Evolutionary conservation across 1,284 basidiomycete genomes (phyloP), one percentile per base, ranked within the genome.

Genomic region (Ustilago lituana): DNA sequence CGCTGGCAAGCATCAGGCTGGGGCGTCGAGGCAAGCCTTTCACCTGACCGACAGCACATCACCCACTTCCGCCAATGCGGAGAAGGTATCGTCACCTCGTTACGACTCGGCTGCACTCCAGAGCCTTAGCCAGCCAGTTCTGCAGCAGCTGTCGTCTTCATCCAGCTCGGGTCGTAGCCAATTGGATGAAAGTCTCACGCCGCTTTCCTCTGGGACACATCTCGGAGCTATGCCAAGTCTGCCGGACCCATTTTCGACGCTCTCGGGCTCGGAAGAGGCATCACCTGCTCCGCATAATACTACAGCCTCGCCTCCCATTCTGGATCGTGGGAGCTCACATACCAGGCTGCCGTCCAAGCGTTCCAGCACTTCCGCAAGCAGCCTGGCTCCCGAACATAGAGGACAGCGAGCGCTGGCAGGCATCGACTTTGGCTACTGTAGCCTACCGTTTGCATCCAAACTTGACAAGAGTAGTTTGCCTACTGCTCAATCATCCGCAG

Each of bases 351-450:
- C 35, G 4, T 43, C 60, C 0, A 57, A 57, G 32, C 53, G 53
- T 9, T 38, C 31, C 15, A 63, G 54, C 26, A 12, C 26, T 7
- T 49, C 55, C 5, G 14, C 12, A n/a, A 19, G 23, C 24, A 56
- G 58, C 12, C 20, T 51, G 4, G 26, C 39, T 3, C 29, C 45
- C 1, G 66, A 63, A 36, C 56, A 51, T 10, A 44, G 44, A 5
- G 66, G 60, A 12, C 60, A 64, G 39, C 52, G 58, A 19, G 67
- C 67, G n/a, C 29, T 71, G 9, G 53, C 57, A 19, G 74, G 74
- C 2, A 46, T 73, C 29, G 74, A 77, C 12, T 77, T 67, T 37
- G 74, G 74, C 47, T 75, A 66, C 38, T 24, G 53, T 38, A 38
- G 31, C 11, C 43, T 64, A 5, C 73, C 74, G 9, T 77, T 77